Conservation (phyloP, 108 stramenopile species). For the Skeletonema costatum region DNA sequence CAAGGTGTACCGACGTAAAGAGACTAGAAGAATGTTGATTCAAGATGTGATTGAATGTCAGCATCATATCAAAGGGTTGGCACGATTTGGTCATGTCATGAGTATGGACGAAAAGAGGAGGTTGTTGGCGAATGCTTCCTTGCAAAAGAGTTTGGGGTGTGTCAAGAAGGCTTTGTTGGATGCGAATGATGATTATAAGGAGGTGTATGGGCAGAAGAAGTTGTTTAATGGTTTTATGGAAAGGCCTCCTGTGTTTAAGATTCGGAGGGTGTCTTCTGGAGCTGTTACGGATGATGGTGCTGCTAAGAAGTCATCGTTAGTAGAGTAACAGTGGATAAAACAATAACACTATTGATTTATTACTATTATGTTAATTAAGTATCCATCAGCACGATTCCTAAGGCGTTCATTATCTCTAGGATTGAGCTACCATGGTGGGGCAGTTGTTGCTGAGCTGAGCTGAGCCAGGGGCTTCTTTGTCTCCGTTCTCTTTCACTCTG, state of each 20-base stretch:
- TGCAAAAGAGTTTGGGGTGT: conserved; percentile 6
- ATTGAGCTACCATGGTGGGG: too few relatives aligned
- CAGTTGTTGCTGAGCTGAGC: too few relatives aligned
- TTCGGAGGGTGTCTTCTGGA: background rate
- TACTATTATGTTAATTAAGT: too few relatives aligned
- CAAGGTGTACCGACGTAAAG: conserved; percentile 24
- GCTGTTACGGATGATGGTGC: background rate
- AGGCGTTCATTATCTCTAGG: too few relatives aligned
- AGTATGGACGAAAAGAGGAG: background rate
- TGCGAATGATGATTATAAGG: conserved; percentile 26
- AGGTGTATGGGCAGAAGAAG: conserved; percentile 3
- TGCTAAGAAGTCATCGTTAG: background rate
- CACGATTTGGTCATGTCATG: conserved; percentile 15
- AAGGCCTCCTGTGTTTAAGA: background rate
- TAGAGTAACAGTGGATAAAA: too few relatives aligned
- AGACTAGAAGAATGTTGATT: conserved; percentile 11
- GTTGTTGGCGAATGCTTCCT: conserved; percentile 31
- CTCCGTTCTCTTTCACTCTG: too few relatives aligned
- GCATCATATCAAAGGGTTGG: conserved; percentile 17
- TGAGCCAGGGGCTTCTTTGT: too few relatives aligned
- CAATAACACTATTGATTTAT: too few relatives aligned
- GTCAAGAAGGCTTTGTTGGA: conserved; percentile 1
- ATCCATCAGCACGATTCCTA: too few relatives aligned
- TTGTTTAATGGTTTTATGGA: too few relatives aligned
- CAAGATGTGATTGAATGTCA: conserved; percentile 40